Percentiles rank a stretch among this genome's conserved stretches.
These are phyloP conservation scores for Neurospora crassa DNA, from an alignment of 2,329 filamentous ascomycete genomes.

Conservation along the genomic window DNA sequence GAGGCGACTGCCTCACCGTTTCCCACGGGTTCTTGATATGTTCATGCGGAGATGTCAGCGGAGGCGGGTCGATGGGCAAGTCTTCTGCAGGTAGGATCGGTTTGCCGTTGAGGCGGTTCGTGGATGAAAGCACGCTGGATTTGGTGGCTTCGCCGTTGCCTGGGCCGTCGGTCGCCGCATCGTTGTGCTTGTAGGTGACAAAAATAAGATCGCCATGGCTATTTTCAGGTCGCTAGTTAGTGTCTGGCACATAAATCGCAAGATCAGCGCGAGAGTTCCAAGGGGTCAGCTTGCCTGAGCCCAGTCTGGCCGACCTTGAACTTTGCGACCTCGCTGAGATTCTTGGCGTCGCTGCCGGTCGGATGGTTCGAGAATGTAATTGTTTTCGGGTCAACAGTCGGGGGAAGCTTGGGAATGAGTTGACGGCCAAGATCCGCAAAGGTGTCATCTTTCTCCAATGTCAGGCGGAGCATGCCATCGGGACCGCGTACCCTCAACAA, in stretches of 20 bases:
- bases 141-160: constrained; percentile 25
- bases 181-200: constrained; percentile 62
- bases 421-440: constrained; percentile 56
- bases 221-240: neutral
- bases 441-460: constrained; percentile 61
- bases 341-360: constrained; percentile 47
- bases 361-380: constrained; percentile 55
- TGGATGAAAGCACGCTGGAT: constrained; percentile 31
- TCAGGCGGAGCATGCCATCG: constrained; percentile 85
- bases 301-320: constrained; percentile 50
- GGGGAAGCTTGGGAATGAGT: constrained; percentile 50
- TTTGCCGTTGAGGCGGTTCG: constrained; percentile 70
- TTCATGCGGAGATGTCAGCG: constrained; percentile 44
- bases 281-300: constrained; percentile 36
- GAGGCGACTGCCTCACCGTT: constrained; percentile 71
- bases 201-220: constrained; percentile 91
- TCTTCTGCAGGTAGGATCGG: constrained; percentile 61
- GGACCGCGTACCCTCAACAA: constrained; percentile 80
- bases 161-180: constrained; percentile 33
- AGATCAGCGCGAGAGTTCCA: neutral
- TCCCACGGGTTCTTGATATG: constrained; percentile 89
- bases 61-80: constrained; percentile 49
- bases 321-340: constrained; percentile 46
- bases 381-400: constrained; percentile 50
- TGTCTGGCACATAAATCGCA: neutral